Evolutionary conservation across 106 monocot species (phyloP), one percentile per base, ranked within the genome.

Genomic region (Dendrobium catenatum): DNA sequence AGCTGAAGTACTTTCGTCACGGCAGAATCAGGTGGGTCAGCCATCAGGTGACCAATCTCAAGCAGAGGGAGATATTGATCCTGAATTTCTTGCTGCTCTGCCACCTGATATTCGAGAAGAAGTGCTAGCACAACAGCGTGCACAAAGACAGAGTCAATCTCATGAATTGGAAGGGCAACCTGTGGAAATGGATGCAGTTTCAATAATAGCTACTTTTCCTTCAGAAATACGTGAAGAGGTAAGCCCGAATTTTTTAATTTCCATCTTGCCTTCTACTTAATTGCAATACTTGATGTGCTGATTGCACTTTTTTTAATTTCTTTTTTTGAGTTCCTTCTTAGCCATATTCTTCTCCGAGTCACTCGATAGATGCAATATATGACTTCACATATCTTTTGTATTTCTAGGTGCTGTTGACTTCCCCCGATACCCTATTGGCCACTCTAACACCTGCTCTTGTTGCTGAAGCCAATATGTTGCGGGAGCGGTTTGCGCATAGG

Each of bases 101-200:
- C 99, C 99, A 6, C 91, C 95, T 78, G 99, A 99, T 89, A 99
- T 99, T 59, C 88, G 95, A 19, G 91, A 95, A 68, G 99, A 99
- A 81, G 95, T 99, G 26, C 73, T 99, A 66, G 95, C 93, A 31
- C 95, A 99, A 72, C 99, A 99, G 76, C 91, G 91, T 76, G 95
- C 95, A 43, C 99, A 99, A 81, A 83, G 95, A 82, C 79, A 84
- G 67, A 91, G 87, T 58, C 93, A 93, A 42, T 89, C 95, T 33
- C 99, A 95, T 58, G 95, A 99, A 76, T 81, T 99, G 73, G 99
- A 95, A 84, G 99, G 99, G 78, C 99, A 99, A 54, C 99, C 99
- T 76, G 99, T 99, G 82, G 99, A 99, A 82, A 99, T 99, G 99
- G 99, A 99, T 80, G 91, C 99, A 27, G 95, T 99, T 81, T 99